These are phyloP conservation scores for Aurantiochytrium sp. DNA, from an alignment of 108 stramenopile genomes.

Conservation along the genomic window DNA sequence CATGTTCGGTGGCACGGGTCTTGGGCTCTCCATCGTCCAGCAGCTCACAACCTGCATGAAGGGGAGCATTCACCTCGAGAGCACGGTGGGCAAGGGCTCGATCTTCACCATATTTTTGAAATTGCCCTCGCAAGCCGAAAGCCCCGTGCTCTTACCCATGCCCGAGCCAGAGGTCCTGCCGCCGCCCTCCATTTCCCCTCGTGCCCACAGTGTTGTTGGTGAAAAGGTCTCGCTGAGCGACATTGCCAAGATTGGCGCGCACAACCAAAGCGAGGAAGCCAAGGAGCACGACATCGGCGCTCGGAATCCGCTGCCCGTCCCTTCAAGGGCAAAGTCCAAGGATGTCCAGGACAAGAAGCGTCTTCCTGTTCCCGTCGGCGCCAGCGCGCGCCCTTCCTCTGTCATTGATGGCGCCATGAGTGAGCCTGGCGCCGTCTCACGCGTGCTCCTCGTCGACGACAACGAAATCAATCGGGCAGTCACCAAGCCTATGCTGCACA, in stretches of 20 bases:
- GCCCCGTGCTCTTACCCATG: background rate
- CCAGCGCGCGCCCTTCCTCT: no score
- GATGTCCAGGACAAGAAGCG: no score
- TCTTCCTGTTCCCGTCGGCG: no score
- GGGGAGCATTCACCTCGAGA: background rate
- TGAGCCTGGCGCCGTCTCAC: background rate
- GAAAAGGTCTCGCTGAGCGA: no score
- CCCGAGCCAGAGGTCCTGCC: background rate
- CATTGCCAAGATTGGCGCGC: no score
- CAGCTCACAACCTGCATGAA: background rate
- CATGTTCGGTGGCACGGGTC: background rate
- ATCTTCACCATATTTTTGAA: background rate
- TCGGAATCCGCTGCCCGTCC: no score
- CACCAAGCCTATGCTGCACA: background rate
- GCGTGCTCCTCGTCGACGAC: background rate
- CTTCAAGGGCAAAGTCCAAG: no score
- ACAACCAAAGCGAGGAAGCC: no score
- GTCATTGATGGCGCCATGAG: no score
- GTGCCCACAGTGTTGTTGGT: background rate
- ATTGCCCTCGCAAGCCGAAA: background rate
- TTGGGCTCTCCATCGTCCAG: background rate
- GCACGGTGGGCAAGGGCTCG: background rate
- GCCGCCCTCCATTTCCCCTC: background rate
- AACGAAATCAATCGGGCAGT: conserved; percentile 1
- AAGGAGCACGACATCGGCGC: no score